Evolutionary conservation across 768 basidiomycete species (phyloP).

Genomic region (Trametes maxima): DNA sequence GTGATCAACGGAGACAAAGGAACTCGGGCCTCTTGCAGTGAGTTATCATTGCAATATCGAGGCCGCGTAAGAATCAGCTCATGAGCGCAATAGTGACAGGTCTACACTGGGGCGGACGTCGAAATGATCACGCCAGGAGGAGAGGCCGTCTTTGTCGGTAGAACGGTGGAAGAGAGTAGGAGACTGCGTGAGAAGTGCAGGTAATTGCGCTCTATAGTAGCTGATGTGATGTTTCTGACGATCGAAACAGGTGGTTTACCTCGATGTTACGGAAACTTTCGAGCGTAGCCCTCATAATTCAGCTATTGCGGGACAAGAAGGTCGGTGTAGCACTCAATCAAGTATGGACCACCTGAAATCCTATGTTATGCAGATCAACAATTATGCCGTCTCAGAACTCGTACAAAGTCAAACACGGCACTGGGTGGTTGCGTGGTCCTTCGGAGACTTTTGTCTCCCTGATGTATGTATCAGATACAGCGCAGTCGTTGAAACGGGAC

Average conservation of each 20-base stretch:
- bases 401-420: slow-evolving; percentile 85
- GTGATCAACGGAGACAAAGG: slow-evolving; percentile 62
- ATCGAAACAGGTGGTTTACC: slow-evolving; percentile 92
- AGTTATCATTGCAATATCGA: slow-evolving; percentile 32
- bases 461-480: slow-evolving; percentile 60
- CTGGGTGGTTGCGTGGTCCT: slow-evolving; percentile 92
- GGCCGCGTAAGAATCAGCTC: neutral
- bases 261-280: slow-evolving; percentile 89
- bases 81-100: slow-evolving; percentile 44
- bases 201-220: slow-evolving; percentile 42
- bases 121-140: slow-evolving; percentile 94
- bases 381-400: slow-evolving; percentile 85
- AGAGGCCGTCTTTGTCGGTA: slow-evolving; percentile 73
- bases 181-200: slow-evolving; percentile 50
- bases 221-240: too few relatives aligned
- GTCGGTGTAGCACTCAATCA: slow-evolving; percentile 36
- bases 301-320: slow-evolving; percentile 47
- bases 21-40: slow-evolving; percentile 69
- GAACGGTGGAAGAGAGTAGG: slow-evolving; percentile 78
- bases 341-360: neutral
- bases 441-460: slow-evolving; percentile 60
- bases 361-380: slow-evolving; percentile 64
- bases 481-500: neutral
- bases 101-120: slow-evolving; percentile 81
- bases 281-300: slow-evolving; percentile 66